Evolutionary conservation across 1,284 basidiomycete genomes (phyloP), one percentile per base, ranked within the genome.

Genomic region (Agaricales sp.): DNA sequence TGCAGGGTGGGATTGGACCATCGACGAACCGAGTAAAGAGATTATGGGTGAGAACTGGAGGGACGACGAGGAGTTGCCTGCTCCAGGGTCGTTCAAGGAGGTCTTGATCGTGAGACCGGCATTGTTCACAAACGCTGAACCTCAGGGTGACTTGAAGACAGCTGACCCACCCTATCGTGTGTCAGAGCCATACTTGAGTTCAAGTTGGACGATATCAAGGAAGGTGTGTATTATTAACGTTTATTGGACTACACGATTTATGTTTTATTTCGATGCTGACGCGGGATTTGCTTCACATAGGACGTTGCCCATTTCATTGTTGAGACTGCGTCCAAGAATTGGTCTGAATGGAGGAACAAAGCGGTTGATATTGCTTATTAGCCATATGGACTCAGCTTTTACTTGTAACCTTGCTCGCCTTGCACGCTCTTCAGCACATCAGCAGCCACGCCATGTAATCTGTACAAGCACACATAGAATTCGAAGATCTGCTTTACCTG

Each of bases 21-120:
- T 56, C 2, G 66, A 70, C 39, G 68, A 71, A 49, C 63, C 68
- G 0, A 55, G 54, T 0, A n/a, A n/a, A n/a, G n/a, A n/a, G n/a
- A 63, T 78, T 22, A 61, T 78, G 30, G 64, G 61, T 3, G 51
- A 58, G 3, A 53, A 23, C 2, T 81, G 78, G 78, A 59, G 55
- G 48, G 50, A 57, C 25, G 58, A 59, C 2, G 50, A 59, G 13
- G 70, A 68, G 3, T 56, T 78, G 11, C 74, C 71, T 0, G 54
- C 49, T 3, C 53, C 59, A 6, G 78, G 75, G n/a, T 58, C 68
- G 43, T 48, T 74, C 47, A 69, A 37, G 16, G 30, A 58, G n/a
- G 51, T 37, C 16, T 11, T 37, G 11, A 16, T 37, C 30, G 30
- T 37, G 11, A 11, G 30, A 37, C 30, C 30, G 11, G 30, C 30